phyloP scores from a whole-genome alignment of 495 filamentous ascomycete genomes.

The Penicillium mononematosum region DNA sequence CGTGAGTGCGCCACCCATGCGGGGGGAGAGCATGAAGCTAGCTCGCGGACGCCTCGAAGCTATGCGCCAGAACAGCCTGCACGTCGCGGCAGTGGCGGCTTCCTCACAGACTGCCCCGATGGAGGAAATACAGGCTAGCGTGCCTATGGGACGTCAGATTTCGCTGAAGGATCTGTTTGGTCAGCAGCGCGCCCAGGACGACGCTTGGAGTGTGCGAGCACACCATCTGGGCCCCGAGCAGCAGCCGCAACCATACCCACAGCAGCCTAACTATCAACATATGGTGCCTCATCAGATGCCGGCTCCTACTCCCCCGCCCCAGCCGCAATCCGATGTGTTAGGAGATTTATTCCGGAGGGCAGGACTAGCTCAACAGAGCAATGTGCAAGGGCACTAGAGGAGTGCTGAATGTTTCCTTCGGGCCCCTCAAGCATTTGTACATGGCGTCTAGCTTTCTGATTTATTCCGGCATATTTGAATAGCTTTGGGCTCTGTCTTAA shows the following conservation, averaged over 20 bases:
- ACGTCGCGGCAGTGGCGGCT: conserved; percentile 36
- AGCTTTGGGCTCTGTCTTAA: conserved; percentile 2
- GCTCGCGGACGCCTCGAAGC: conserved; percentile 44
- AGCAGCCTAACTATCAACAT: conserved; percentile 13
- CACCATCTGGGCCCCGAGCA: conserved; percentile 34
- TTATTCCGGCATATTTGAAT: conserved; percentile 11
- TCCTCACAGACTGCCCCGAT: conserved; percentile 28
- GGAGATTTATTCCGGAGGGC: conserved; percentile 46
- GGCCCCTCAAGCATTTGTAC: not conserved
- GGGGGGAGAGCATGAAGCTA: conserved; percentile 44
- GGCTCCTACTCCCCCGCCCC: conserved; percentile 19
- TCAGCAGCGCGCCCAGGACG: conserved; percentile 52
- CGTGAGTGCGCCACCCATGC: conserved; percentile 54
- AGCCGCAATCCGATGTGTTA: conserved; percentile 35
- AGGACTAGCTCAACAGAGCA: conserved; percentile 37
- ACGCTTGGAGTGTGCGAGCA: conserved; percentile 49
- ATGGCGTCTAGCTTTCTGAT: conserved; percentile 19
- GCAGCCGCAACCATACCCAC: conserved; percentile 9
- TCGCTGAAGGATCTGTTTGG: conserved; percentile 56
- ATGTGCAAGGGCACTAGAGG: conserved; percentile 20
- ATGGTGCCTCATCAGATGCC: conserved; percentile 19
- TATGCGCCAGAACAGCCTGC: conserved; percentile 38
- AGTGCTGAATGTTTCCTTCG: not conserved
- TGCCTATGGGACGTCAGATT: conserved; percentile 54
- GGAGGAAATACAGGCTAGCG: conserved; percentile 37